phyloP scores from a whole-genome alignment of 2,329 filamentous ascomycete species.

The Verruconis gallopava region DNA sequence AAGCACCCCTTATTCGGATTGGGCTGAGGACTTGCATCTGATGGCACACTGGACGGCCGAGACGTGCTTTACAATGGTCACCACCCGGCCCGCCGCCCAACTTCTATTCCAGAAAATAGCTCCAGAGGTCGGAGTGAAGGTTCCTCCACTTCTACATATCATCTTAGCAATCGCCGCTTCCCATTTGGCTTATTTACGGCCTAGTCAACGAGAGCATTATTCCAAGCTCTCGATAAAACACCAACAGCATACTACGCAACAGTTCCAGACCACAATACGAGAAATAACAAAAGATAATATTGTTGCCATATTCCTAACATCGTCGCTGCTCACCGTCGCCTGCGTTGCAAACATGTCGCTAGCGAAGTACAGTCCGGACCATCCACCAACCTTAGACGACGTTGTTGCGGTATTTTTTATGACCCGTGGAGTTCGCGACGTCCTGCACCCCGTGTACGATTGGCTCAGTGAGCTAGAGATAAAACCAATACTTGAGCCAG shows the following conservation, averaged over 20 bases:
- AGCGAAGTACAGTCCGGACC: not conserved
- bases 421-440: slow-evolving; percentile 1
- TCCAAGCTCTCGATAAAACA: not conserved
- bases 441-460: not conserved
- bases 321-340: not conserved
- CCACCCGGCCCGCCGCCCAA: not conserved
- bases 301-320: not conserved
- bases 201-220: slow-evolving; percentile 1
- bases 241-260: not conserved
- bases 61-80: not conserved
- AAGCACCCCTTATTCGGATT: not conserved
- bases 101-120: not conserved
- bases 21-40: slow-evolving; percentile 1
- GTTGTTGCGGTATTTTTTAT: slow-evolving; percentile 2
- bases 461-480: not conserved
- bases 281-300: not conserved
- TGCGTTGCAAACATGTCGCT: not conserved
- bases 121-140: not conserved
- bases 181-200: slow-evolving; percentile 1
- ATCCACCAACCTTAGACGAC: slow-evolving; percentile 1
- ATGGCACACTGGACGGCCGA: not conserved
- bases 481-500: not conserved
- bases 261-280: not conserved
- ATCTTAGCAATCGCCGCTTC: slow-evolving; percentile 1
- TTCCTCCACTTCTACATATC: slow-evolving; percentile 1